Percentiles rank a stretch among this genome's conserved stretches.
These are phyloP conservation scores for Paragyromitra xinjiangensis DNA, from an alignment of 495 filamentous ascomycete genomes.

Conservation along the genomic window DNA sequence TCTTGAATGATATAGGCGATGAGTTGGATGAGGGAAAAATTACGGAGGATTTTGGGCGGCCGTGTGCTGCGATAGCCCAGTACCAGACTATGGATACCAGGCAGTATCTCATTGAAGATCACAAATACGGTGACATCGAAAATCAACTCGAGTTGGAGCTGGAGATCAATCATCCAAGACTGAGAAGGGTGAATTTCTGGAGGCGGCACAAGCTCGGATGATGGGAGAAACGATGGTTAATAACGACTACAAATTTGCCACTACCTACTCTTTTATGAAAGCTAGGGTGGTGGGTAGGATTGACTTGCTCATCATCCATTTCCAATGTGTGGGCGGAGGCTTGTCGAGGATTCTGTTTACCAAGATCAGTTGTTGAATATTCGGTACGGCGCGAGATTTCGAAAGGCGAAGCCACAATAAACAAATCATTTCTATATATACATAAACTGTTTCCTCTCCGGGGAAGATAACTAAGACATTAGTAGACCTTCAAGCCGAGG, in stretches of 20 bases:
- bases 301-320: slow-evolving; percentile 1
- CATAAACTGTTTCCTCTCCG: not conserved
- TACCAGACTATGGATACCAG: not conserved
- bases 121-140: not conserved
- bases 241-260: not conserved
- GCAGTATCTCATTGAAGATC: not conserved
- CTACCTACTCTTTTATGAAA: not conserved
- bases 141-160: not conserved
- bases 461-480: not conserved
- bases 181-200: slow-evolving; percentile 33
- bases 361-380: not conserved
- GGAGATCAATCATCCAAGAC: not conserved
- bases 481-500: not conserved
- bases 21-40: not conserved
- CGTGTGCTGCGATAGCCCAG: not conserved
- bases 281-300: not conserved
- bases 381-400: not conserved
- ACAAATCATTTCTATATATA: not conserved
- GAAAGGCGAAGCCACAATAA: not conserved
- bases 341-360: not conserved
- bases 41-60: not conserved
- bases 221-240: slow-evolving; percentile 4
- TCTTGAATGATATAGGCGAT: not conserved
- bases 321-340: not conserved
- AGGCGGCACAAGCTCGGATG: slow-evolving; percentile 35